Evolutionary conservation across 306 rosid species (phyloP), one percentile per base, ranked within the genome.

Genomic region (Acacia confusa): DNA sequence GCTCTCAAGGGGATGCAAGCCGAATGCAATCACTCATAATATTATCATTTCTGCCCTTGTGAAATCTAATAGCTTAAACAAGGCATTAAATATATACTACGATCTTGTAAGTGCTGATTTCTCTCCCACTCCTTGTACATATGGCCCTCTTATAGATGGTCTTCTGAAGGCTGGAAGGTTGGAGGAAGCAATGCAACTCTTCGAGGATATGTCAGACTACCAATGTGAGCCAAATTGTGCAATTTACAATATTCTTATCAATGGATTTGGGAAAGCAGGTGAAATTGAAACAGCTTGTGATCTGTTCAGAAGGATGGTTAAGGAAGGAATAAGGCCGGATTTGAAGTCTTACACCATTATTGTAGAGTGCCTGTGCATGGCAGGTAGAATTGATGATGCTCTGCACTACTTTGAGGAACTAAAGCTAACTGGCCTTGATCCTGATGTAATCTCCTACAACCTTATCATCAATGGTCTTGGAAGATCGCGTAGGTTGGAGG

Each of bases 111-210:
- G 97, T 86, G 89, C 88, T 50, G 93, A 89, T 85, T 95, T 93
- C 88, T 81, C 84, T 84, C 98, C 99, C 78, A 93, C 99, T 67
- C 97, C 98, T 50, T 88, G 92, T 84, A 93, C 99, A 47, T 95
- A 88, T 76, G 99, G 97, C 48, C 99, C 99, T 78, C 90, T 95
- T 64, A 80, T 95, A 73, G 95, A 89, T 43, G 99, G 97, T 64
- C 97, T 93, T 84, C 70, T 87, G 76, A 95, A 95, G 90, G 89
- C 85, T 12, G 92, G 94, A 81, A 90, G 93, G 82, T 81, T 55
- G 3, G 97, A 93, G 41, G 94, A 95, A 85, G 99, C 95, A 47
- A 87, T 91, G 94, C 79, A 76, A 57, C 84, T 91, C 86, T 93
- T 95, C 38, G 91, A 90, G 78, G 97, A 91, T 88, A 95, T 93